Base-by-base conservation (phyloP, 768 basidiomycete genomes). In the Pleurotus citrinopileatus region DNA sequence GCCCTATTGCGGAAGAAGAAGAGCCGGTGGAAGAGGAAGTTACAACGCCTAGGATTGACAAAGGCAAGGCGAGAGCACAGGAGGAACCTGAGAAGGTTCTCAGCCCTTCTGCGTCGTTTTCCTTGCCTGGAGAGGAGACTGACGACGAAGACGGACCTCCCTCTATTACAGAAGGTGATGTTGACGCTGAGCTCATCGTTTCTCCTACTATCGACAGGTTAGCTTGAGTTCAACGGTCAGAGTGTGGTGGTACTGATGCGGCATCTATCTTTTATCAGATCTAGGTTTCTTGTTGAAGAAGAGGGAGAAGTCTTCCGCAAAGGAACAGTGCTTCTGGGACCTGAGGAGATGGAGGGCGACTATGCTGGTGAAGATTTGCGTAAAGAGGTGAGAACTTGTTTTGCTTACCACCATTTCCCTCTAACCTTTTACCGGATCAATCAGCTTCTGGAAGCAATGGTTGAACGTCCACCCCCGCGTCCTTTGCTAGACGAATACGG, bases 261-360 rank as follows among this genome's bases (percentile, higher is more conserved):
- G 59, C 25, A 47, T 56, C 22, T 37, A n/a, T 37, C 36, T n/a
- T 8, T 15, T 40, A 36, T 9, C 50, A 88, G 90, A 44, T 89
- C 88, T 22, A 76, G 84, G 59, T 84, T 78, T 48, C 91, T 90
- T 87, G 88, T 95, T 0, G 90, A 85, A 53, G 97, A 98, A 66
- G 97, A 99, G 66, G 94, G 94, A 0, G 96, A 98, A 70, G 89
- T 98, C 36, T 98, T 98, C 74, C 77, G 95, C 37, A 95, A 96
- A 64, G 94, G 94, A 0, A 83, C 80, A 8, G 87, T 86, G 3
- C 73, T 98, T 17, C 74, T 92, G 7, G 86, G 86, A 1, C 84
- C 83, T 6, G 91, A 89, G 60, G 92, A 95, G 67, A 89, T 94
- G 83, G 93, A 94, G 61, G 86, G 84, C 0, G 93, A 93, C 61